These are phyloP conservation scores for Helianthus tuberosus DNA, from an alignment of 129 eudicot species.

Conservation along the genomic window DNA sequence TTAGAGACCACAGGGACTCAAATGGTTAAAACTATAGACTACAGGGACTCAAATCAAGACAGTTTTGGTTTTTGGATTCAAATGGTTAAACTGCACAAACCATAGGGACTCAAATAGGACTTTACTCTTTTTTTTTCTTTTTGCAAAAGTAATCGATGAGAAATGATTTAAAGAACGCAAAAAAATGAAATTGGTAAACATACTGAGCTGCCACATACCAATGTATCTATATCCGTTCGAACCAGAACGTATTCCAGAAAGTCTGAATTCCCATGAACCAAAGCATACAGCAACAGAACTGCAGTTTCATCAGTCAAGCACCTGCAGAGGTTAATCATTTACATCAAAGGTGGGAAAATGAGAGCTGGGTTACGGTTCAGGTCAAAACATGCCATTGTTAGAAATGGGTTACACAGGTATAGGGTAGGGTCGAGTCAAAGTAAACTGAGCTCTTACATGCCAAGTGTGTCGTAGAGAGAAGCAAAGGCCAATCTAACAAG, in stretches of 20 bases:
- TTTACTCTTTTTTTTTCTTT: neutral
- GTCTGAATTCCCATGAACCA: conserved; percentile 86
- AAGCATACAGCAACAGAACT: conserved; percentile 77
- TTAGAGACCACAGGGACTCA: too few relatives aligned
- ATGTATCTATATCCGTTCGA: conserved; percentile 92
- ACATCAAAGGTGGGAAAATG: conserved; percentile 9
- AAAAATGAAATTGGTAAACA: neutral
- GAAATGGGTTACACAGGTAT: neutral
- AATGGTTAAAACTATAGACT: too few relatives aligned
- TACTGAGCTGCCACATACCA: conserved; percentile 58
- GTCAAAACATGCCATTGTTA: too few relatives aligned
- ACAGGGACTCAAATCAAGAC: too few relatives aligned
- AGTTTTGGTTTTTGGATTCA: too few relatives aligned
- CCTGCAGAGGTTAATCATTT: conserved; percentile 50
- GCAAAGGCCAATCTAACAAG: conserved; percentile 87
- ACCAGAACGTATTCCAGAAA: conserved; percentile 96
- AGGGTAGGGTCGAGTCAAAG: conserved; percentile 1
- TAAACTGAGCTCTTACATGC: conserved; percentile 65
- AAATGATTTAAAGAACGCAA: conserved; percentile 9
- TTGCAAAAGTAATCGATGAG: conserved; percentile 1
- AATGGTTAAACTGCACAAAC: too few relatives aligned
- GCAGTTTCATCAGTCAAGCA: conserved; percentile 86
- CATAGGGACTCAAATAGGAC: too few relatives aligned
- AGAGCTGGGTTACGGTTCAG: neutral
- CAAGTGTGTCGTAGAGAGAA: conserved; percentile 87